phyloP scores from a whole-genome alignment of 2,329 filamentous ascomycete species.

The Lecanicillium sp. region DNA sequence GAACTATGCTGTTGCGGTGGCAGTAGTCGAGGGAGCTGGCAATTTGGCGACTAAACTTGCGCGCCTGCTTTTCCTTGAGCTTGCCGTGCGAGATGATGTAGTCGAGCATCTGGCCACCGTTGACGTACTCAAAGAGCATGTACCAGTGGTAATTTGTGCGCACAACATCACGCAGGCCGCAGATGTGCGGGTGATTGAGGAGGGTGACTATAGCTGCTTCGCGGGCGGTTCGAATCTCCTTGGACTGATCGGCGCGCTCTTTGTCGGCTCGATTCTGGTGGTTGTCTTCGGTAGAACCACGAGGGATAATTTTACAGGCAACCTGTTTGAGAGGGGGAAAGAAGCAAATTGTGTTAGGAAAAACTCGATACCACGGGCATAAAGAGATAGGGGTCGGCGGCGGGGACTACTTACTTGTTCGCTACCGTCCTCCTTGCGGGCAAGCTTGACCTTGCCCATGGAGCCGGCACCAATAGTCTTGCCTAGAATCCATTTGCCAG shows the following conservation, averaged over 20 bases:
- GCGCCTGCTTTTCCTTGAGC: conserved; percentile 94
- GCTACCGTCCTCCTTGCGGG: conserved; percentile 78
- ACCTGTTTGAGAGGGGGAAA: conserved; percentile 54
- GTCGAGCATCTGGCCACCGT: conserved; percentile 98
- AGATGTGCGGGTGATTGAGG: conserved; percentile 90
- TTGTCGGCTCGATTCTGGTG: conserved; percentile 63
- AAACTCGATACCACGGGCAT: conserved; percentile 6
- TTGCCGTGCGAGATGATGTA: conserved; percentile 98
- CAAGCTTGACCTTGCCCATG: conserved; percentile 98
- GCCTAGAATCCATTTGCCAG: conserved; percentile 88
- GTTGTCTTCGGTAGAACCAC: conserved; percentile 81
- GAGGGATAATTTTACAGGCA: conserved; percentile 93
- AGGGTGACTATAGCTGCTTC: conserved; percentile 95
- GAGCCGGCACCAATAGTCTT: conserved; percentile 97
- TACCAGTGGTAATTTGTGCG: conserved; percentile 99
- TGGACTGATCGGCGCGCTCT: conserved; percentile 89
- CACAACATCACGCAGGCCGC: conserved; percentile 89
- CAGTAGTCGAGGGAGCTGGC: conserved; percentile 95
- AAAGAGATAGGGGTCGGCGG: conserved; percentile 2
- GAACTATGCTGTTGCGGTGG: conserved; percentile 95
- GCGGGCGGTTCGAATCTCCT: conserved; percentile 88
- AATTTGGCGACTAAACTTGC: conserved; percentile 96
- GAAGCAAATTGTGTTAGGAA: neutral
- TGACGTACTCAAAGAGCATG: conserved; percentile 99
- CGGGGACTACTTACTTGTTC: conserved; percentile 62